Conservation (phyloP, 768 basidiomycete genomes). For the Rossbeevera mucosa region DNA sequence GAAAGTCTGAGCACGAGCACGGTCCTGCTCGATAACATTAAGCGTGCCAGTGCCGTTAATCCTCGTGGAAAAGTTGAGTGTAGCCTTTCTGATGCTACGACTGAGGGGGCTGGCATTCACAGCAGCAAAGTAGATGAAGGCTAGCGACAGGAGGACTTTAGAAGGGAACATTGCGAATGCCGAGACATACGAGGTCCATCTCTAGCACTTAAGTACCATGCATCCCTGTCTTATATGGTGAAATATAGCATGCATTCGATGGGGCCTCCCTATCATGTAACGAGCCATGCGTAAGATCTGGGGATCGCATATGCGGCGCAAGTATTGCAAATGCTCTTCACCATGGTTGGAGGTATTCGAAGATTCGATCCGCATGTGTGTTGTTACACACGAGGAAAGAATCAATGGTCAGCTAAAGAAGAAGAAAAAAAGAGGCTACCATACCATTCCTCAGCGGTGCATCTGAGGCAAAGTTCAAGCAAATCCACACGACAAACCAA, state of each 20-base stretch:
- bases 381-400: neutral
- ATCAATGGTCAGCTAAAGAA: neutral
- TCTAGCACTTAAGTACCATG: conserved; percentile 1
- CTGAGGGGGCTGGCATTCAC: conserved; percentile 16
- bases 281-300: neutral
- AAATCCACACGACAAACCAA: neutral
- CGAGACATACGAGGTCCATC: neutral
- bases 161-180: conserved; percentile 14
- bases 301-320: neutral
- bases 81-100: conserved; percentile 7
- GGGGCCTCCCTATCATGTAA: neutral
- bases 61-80: conserved; percentile 15
- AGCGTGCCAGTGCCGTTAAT: conserved; percentile 9
- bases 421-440: neutral
- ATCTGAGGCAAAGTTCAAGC: neutral
- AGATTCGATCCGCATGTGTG: neutral
- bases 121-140: conserved; percentile 10
- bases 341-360: neutral
- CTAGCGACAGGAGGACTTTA: conserved; percentile 10
- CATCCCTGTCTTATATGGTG: neutral
- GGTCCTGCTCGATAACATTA: conserved; percentile 10
- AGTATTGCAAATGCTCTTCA: neutral
- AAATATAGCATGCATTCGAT: neutral
- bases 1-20: conserved; percentile 2
- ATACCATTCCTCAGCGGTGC: neutral